These are phyloP conservation scores for Salvia hispanica DNA, from an alignment of 257 asterid genomes.

Conservation along the genomic window DNA sequence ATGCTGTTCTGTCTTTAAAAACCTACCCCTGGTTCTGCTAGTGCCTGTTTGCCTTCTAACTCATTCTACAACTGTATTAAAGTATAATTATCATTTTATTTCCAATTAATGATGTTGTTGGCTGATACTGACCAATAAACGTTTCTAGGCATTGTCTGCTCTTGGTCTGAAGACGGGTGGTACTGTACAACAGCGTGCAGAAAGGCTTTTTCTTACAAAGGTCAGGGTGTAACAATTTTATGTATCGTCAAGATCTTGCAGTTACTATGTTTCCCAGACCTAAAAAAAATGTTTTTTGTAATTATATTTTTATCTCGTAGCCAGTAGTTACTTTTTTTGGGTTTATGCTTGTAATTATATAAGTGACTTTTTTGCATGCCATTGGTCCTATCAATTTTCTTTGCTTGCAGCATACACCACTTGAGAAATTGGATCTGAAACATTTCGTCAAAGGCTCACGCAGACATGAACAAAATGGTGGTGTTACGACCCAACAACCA, in stretches of 20 bases:
- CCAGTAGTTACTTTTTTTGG: background rate
- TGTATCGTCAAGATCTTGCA: constrained; percentile 22
- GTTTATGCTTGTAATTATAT: background rate
- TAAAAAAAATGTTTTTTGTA: background rate
- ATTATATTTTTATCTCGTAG: background rate
- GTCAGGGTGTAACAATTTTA: constrained; percentile 41
- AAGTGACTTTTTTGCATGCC: constrained; percentile 1
- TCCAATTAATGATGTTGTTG: constrained; percentile 27
- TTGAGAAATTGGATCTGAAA: constrained; percentile 76
- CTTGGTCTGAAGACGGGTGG: constrained; percentile 96
- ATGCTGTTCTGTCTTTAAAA: background rate
- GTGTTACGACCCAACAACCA: constrained; percentile 38
- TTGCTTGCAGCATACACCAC: constrained; percentile 67
- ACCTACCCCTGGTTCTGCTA: background rate
- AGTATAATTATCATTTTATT: constrained; percentile 4
- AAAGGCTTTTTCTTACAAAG: constrained; percentile 90
- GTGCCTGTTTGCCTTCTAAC: background rate
- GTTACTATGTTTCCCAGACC: constrained; percentile 3
- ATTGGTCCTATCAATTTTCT: constrained; percentile 29
- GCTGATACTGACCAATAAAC: constrained; percentile 28
- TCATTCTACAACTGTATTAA: background rate
- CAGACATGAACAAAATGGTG: constrained; percentile 58
- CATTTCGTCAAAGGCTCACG: constrained; percentile 78
- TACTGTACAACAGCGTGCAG: constrained; percentile 88
- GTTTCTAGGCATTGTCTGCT: constrained; percentile 72